These are phyloP conservation scores for Vitis rupestris DNA, from an alignment of 164 flowering plant species.

Conservation along the genomic window DNA sequence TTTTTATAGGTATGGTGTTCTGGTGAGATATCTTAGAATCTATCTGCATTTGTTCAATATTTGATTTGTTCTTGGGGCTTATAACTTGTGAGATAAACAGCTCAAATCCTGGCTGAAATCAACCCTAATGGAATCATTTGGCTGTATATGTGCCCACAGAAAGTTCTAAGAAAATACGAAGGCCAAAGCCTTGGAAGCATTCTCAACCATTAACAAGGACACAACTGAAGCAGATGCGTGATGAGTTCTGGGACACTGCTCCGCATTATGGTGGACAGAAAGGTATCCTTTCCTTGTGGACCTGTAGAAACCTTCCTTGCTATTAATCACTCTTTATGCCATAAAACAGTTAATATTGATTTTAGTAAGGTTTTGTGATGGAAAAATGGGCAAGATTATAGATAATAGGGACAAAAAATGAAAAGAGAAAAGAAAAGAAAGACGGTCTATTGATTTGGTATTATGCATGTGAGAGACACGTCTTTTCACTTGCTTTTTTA, in stretches of 20 bases:
- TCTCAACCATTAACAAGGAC: slow-evolving; percentile 57
- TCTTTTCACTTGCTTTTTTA: no score
- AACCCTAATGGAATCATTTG: not conserved
- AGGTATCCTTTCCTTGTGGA: slow-evolving; percentile 37
- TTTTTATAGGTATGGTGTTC: no score
- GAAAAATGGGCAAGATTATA: no score
- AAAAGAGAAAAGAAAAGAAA: no score
- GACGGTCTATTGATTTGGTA: no score
- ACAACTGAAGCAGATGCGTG: slow-evolving; percentile 69
- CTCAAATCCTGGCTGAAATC: slow-evolving; percentile 3
- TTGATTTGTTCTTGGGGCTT: not conserved
- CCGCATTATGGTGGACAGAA: slow-evolving; percentile 77
- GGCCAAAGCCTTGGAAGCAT: slow-evolving; percentile 81
- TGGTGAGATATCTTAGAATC: not conserved
- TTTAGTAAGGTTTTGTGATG: no score
- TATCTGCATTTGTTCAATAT: not conserved
- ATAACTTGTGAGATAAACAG: not conserved
- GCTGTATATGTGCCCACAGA: slow-evolving; percentile 24
- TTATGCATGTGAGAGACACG: no score
- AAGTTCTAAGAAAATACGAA: slow-evolving; percentile 45
- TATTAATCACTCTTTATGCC: not conserved
- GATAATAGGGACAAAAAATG: no score
- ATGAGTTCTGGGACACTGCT: slow-evolving; percentile 90
- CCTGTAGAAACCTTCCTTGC: no score
- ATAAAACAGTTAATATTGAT: not conserved